Base-by-base conservation (phyloP, 2,329 filamentous ascomycete genomes). In the Tothia fuscella region DNA sequence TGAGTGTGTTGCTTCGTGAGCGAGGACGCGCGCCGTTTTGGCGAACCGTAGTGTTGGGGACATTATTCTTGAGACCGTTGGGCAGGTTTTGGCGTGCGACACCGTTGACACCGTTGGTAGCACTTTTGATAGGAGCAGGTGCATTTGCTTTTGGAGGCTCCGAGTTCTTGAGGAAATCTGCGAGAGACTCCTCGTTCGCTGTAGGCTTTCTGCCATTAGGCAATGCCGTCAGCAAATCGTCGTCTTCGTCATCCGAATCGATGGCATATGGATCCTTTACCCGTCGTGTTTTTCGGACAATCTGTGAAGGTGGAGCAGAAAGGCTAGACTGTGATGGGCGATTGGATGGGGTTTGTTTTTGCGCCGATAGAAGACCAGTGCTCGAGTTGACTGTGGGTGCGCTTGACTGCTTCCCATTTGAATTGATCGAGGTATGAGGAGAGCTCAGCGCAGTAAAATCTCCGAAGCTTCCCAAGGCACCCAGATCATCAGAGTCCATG, bases 211-310 rank as follows among this genome's bases (percentile, higher is more conserved):
- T 24, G 57, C 13, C 58, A 59, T 3, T 17, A 16, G 43, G 29
- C 42, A 71, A 61, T 12, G 62, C 62, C 6, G 61, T 65, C 17
- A 68, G 58, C 16, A 71, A 56, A 22, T 75, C 67, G 2, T 78
- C 70, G 12, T 75, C 71, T 6, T 78, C 68, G 28, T 63, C 58
- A 5, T 61, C 59, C 4, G 60, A 67, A 54, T 95, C 88, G 48
- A 96, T 85, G n/a, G 87, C 85, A 50, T 96, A 96, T 0, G 89
- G 91, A 53, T 98, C 91, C 43, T 76, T 82, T 39, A 87, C 76
- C 21, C 85, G 78, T 34, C 80, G 75, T 33, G 80, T 83, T 54
- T 83, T 93, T 41, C 82, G 31, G 16, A 22, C 31, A 31, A 44
- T 34, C 28, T 12, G 32, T n/a, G n/a, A n/a, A n/a, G n/a, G 51